Conservation (phyloP, 192 early-diverging fungal genomes). For the Neocallimastix lanati region DNA sequence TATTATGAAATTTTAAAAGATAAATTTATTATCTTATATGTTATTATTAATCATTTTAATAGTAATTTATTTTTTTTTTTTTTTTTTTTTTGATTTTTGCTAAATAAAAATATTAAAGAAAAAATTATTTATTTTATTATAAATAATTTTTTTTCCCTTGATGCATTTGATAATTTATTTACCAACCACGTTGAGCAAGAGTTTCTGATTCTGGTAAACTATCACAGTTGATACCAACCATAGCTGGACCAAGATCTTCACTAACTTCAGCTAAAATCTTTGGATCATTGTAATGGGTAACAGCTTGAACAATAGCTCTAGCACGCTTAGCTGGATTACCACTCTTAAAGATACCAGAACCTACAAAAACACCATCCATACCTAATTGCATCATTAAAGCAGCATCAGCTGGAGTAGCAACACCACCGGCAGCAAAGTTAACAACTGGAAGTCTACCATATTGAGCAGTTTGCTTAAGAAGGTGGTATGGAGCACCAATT, state of each 20-base stretch:
- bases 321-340: slow-evolving; percentile 88
- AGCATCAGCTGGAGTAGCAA: slow-evolving; percentile 96
- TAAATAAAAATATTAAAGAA: too few relatives aligned
- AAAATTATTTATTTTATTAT: too few relatives aligned
- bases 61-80: too few relatives aligned
- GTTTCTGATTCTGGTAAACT: slow-evolving; percentile 34
- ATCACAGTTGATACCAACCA: slow-evolving; percentile 78
- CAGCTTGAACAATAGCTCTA: slow-evolving; percentile 82
- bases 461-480: slow-evolving; percentile 71
- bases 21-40: too few relatives aligned
- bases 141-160: too few relatives aligned
- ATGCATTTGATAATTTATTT: too few relatives aligned
- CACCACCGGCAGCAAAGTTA: slow-evolving; percentile 94
- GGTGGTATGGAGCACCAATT: slow-evolving; percentile 74
- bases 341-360: slow-evolving; percentile 92
- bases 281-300: slow-evolving; percentile 83
- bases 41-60: too few relatives aligned
- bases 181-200: slow-evolving; percentile 42
- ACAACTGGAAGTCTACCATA: slow-evolving; percentile 87
- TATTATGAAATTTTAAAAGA: too few relatives aligned
- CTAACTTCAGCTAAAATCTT: slow-evolving; percentile 74
- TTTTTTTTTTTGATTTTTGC: too few relatives aligned
- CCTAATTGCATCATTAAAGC: slow-evolving; percentile 99
- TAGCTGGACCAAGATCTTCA: slow-evolving; percentile 78
- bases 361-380: slow-evolving; percentile 94